Evolutionary conservation across 768 basidiomycete species (phyloP).

Genomic region (Serendipita indica): DNA sequence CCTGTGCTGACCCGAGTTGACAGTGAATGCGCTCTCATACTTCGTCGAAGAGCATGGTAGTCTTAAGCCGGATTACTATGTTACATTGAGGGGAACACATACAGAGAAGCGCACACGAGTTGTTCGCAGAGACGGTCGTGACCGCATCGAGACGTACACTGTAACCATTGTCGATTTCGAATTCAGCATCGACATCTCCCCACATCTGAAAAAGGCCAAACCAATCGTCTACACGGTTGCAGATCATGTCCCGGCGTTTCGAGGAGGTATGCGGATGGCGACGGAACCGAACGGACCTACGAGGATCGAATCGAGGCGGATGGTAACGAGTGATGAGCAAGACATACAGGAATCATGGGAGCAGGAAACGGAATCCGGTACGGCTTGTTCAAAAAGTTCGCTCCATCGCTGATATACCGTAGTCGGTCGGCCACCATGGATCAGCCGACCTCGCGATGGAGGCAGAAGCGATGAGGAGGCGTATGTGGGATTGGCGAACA

Average conservation of each 20-base stretch:
- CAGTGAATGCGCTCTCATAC: not conserved
- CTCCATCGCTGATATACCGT: not conserved
- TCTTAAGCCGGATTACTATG: not conserved
- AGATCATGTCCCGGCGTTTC: not conserved
- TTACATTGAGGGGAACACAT: not conserved
- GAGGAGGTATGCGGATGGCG: not conserved
- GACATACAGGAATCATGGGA: not conserved
- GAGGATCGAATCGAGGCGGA: not conserved
- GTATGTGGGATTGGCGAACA: not conserved
- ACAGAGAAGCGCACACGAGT: not conserved
- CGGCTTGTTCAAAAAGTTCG: not conserved
- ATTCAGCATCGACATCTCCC: not conserved
- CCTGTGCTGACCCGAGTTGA: not conserved
- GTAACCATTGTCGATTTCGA: slow-evolving; percentile 1
- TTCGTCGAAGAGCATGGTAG: not conserved
- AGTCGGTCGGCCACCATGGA: not conserved
- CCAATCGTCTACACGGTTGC: not conserved
- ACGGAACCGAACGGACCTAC: not conserved
- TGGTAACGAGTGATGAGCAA: not conserved
- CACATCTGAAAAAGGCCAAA: not conserved
- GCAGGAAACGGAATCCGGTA: not conserved
- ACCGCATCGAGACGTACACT: not conserved
- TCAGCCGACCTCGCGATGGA: not conserved
- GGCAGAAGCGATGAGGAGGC: not conserved
- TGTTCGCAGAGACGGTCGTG: not conserved